Percentiles rank a stretch among this genome's conserved stretches.
Conservation (phyloP, 148 eudicot genomes). For the Cornus florida region DNA sequence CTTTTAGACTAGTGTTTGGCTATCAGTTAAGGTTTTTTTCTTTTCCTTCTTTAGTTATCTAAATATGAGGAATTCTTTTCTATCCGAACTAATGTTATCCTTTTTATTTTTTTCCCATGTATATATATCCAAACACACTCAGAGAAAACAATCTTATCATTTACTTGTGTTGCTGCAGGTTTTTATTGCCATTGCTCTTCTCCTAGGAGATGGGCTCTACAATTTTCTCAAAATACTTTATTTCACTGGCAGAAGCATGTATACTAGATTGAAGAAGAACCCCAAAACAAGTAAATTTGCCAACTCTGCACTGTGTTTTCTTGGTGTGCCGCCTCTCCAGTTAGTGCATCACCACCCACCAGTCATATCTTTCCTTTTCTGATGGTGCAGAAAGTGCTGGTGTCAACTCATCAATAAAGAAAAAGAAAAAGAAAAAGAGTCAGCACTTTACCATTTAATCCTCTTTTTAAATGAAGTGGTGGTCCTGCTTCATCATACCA, state of each 20-base stretch:
- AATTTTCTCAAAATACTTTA: constrained; percentile 61
- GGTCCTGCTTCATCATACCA: background rate
- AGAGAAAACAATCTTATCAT: background rate
- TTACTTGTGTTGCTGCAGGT: constrained; percentile 44
- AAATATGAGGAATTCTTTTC: too few relatives aligned
- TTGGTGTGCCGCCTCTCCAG: background rate
- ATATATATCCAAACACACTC: too few relatives aligned
- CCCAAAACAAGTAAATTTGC: constrained; percentile 36
- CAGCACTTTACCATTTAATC: background rate
- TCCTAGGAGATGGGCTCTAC: constrained; percentile 77
- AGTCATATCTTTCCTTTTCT: background rate
- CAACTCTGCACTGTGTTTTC: background rate
- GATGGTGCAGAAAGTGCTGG: background rate
- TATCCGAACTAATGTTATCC: too few relatives aligned
- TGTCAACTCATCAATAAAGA: background rate
- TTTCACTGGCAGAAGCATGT: constrained; percentile 45
- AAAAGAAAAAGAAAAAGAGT: background rate
- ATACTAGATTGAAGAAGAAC: constrained; percentile 37
- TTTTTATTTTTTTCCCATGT: too few relatives aligned
- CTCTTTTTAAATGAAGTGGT: background rate
- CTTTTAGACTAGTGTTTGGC: too few relatives aligned
- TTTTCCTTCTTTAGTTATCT: too few relatives aligned
- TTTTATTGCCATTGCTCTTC: constrained; percentile 72
- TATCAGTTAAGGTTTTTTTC: too few relatives aligned
- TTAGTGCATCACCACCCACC: background rate